Base-by-base conservation (phyloP, 805 yeast species). In the Myxozyma sirexii region DNA sequence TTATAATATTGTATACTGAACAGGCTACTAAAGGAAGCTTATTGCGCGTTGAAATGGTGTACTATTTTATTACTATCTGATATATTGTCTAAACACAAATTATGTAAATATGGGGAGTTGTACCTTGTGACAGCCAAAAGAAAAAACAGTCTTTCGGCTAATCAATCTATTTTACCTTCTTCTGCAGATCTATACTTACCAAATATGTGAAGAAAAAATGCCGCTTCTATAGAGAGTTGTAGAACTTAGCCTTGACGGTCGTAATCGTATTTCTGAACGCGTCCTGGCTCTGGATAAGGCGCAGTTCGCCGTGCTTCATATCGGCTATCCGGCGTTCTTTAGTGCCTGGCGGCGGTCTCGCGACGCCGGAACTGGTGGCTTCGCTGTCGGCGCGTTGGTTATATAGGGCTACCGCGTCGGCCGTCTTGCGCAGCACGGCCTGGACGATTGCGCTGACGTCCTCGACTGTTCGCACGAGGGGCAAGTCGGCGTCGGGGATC, bases 381-480 rank as follows among this genome's bases (percentile, higher is more conserved):
- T 12, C 35, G 17, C 10, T 26, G 26, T 56, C 58, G 17, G 48
- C 64, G 17, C 42, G 52, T 8, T 39, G 42, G 38, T 60, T 44
- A 41, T 60, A 60, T 15, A 12, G 37, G 21, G 21, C 24, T 12
- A 57, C 62, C 10, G 49, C 51, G 19, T 70, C 65, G 52, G 78
- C 79, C 0, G 90, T 86, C 23, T 77, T 71, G 10, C 66, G 63
- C 38, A 86, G 74, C 2, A 85, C 85, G 26, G 73, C 71, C 21
- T 79, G 71, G 86, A 86, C 84, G 23, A 84, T 77, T 0, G 82
- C 74, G 37, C 84, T 73, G 2, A 81, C 88, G 67, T 85, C 84
- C 65, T 77, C 67, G 10, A 74, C 70, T 27, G 72, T 72, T 21
- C 73, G 57, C 1, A 73, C 75, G 21, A 72, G 71, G 42, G 65